phyloP scores from a whole-genome alignment of 2,329 filamentous ascomycete genomes.

The Cladosporium sp. region DNA sequence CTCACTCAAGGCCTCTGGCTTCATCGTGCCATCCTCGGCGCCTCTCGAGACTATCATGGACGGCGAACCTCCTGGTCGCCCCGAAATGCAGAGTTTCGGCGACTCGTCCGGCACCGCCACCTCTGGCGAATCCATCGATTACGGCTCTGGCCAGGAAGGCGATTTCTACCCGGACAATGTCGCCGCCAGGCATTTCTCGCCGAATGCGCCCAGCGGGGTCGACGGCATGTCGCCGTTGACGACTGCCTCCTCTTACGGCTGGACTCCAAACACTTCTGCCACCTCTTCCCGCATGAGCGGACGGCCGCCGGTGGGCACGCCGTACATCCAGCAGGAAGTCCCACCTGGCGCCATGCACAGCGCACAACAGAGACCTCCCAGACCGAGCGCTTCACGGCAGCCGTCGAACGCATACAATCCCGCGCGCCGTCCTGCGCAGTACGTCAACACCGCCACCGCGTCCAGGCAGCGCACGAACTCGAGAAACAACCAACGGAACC shows the following conservation, averaged over 20 bases:
- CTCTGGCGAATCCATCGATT: constrained; percentile 22
- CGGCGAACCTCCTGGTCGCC: constrained; percentile 21
- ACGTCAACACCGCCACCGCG: constrained; percentile 34
- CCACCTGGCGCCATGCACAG: constrained; percentile 21
- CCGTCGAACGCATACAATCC: constrained; percentile 47
- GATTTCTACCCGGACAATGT: constrained; percentile 23
- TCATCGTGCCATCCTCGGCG: constrained; percentile 3
- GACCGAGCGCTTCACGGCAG: constrained; percentile 40
- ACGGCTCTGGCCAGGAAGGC: constrained; percentile 15
- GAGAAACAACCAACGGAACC: constrained; percentile 53
- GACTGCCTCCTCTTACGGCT: neutral
- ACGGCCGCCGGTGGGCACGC: neutral
- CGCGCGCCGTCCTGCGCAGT: constrained; percentile 42
- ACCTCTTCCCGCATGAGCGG: constrained; percentile 9
- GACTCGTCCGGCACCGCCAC: constrained; percentile 26
- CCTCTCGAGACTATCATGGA: constrained; percentile 27
- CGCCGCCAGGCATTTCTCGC: constrained; percentile 21
- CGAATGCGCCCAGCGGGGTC: constrained; percentile 12
- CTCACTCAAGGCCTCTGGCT: constrained; percentile 8
- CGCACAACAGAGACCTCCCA: constrained; percentile 19
- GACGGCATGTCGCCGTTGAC: constrained; percentile 12
- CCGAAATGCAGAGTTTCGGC: constrained; percentile 26
- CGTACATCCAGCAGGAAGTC: constrained; percentile 9
- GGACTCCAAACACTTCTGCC: constrained; percentile 2
- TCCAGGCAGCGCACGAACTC: constrained; percentile 53